Evolutionary conservation across 2,329 filamentous ascomycete genomes (phyloP).

Genomic region (Incumbomyces lentus): DNA sequence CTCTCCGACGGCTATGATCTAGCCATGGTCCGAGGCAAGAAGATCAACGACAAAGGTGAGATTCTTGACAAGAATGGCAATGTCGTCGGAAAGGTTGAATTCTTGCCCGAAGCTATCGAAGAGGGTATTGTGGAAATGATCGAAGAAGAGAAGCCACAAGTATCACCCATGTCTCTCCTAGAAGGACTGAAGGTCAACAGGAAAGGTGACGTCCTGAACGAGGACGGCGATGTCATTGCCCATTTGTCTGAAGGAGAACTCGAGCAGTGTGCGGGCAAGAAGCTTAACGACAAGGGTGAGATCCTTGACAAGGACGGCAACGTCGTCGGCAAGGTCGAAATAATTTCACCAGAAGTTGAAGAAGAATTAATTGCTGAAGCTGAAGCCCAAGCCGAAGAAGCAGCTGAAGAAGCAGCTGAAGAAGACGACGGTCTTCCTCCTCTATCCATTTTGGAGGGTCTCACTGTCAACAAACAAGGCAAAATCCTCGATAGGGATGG

Average conservation of each 20-base stretch:
- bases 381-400: no score
- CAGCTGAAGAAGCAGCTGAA: constrained; percentile 13
- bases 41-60: constrained; percentile 26
- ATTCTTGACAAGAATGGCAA: constrained; percentile 28
- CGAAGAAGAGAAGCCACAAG: constrained; percentile 11
- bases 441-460: constrained; percentile 29
- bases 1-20: constrained; percentile 33
- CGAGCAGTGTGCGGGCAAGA: constrained; percentile 24
- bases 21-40: constrained; percentile 25
- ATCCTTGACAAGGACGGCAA: constrained; percentile 40
- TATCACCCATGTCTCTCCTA: constrained; percentile 16
- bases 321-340: constrained; percentile 34
- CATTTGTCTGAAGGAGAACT: constrained; percentile 25
- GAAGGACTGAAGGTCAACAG: constrained; percentile 35
- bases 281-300: constrained; percentile 30
- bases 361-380: constrained; percentile 21
- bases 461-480: constrained; percentile 34
- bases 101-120: constrained; percentile 21
- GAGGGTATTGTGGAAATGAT: constrained; percentile 23
- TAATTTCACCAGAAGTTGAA: constrained; percentile 31
- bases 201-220: constrained; percentile 29
- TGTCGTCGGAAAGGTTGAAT: constrained; percentile 24
- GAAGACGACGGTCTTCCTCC: constrained; percentile 25
- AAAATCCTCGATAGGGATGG: constrained; percentile 35
- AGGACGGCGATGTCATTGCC: constrained; percentile 26